These are phyloP conservation scores for Teratosphaeria epicoccoides DNA, from an alignment of 2,329 filamentous ascomycete species.

Conservation along the genomic window DNA sequence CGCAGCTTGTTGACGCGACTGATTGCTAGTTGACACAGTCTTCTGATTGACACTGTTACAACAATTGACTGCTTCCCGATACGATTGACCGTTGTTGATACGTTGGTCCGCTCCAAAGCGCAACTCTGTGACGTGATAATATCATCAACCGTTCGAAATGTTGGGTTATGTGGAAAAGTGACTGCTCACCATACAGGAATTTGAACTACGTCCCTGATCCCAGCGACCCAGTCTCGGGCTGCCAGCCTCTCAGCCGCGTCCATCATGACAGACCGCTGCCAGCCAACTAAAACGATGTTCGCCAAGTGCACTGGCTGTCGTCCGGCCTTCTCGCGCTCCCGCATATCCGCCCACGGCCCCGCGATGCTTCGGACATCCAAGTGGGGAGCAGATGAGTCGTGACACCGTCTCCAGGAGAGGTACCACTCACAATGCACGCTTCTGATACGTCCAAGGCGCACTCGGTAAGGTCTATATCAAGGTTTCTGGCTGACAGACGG, in stretches of 20 bases:
- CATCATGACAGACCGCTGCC: too few species aligned
- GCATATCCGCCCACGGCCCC: not conserved
- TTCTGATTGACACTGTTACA: too few species aligned
- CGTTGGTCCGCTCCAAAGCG: too few species aligned
- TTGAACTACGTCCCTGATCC: not conserved
- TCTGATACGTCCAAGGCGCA: not conserved
- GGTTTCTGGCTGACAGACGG: not conserved
- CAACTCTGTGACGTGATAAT: too few species aligned
- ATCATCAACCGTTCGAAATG: too few species aligned
- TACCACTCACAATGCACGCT: not conserved
- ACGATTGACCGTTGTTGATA: too few species aligned
- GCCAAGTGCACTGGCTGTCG: not conserved
- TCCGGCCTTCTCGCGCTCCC: not conserved
- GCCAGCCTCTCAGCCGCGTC: too few species aligned
- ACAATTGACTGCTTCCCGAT: too few species aligned
- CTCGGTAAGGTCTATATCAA: not conserved
- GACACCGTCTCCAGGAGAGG: not conserved
- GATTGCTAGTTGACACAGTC: too few species aligned
- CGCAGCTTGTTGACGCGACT: too few species aligned
- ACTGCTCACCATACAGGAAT: too few species aligned
- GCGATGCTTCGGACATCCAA: not conserved
- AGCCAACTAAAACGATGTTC: not conserved
- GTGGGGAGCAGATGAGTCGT: conserved; percentile 9
- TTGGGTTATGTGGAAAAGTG: too few species aligned
- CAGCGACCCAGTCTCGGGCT: not conserved